Evolutionary conservation across 331 rosid species (phyloP).

Genomic region (Rosa hybrid): DNA sequence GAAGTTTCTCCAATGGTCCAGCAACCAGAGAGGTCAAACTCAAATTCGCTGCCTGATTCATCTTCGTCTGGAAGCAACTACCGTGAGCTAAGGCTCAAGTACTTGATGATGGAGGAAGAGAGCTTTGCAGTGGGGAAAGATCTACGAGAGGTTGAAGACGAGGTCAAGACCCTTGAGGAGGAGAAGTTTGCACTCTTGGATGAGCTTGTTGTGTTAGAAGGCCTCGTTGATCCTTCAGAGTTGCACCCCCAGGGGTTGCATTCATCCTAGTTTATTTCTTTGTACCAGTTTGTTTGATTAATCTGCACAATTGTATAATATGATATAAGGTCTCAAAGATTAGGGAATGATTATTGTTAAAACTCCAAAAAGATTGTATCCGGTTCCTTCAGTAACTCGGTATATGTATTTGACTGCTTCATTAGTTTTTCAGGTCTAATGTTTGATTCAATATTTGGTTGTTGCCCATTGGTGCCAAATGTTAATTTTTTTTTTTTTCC

Average conservation of each 20-base stretch:
- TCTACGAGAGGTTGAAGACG: constrained; percentile 67
- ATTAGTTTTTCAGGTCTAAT: no score
- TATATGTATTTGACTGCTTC: neutral
- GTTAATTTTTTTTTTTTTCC: neutral
- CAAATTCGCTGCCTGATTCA: constrained; percentile 84
- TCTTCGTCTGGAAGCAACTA: constrained; percentile 76
- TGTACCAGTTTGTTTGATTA: neutral
- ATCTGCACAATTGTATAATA: neutral
- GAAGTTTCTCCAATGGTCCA: constrained; percentile 56
- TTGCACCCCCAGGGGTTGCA: constrained; percentile 43
- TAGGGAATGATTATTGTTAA: neutral
- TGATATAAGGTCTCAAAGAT: neutral
- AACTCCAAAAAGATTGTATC: neutral
- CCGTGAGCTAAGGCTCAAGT: constrained; percentile 77
- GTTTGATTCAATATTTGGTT: neutral
- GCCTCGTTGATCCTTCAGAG: constrained; percentile 71
- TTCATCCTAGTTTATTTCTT: neutral
- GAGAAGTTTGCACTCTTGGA: constrained; percentile 81
- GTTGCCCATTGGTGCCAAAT: neutral
- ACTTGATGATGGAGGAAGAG: constrained; percentile 81
- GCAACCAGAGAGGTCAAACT: constrained; percentile 79
- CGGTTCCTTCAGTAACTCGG: neutral
- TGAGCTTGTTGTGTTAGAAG: constrained; percentile 90
- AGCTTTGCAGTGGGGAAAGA: constrained; percentile 71
- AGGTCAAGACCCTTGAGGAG: constrained; percentile 84